Conservation (phyloP, 148 eudicot genomes). For the Talinum fruticosum region DNA sequence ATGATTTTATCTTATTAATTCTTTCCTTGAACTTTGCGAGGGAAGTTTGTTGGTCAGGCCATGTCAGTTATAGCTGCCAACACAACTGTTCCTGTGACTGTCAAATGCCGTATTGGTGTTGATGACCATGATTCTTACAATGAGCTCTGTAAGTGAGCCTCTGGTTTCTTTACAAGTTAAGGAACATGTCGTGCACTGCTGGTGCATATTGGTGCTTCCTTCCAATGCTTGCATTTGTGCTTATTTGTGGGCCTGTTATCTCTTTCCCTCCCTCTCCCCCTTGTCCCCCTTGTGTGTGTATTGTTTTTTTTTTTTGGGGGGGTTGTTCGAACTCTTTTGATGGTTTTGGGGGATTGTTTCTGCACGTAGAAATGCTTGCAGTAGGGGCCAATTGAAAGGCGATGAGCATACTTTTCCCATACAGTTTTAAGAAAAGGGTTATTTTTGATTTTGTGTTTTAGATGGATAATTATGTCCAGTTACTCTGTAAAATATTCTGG, state of each 20-base stretch:
- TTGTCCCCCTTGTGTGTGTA: background rate
- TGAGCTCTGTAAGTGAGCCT: slow-evolving; percentile 73
- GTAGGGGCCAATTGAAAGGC: too few relatives aligned
- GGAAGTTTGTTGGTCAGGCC: slow-evolving; percentile 98
- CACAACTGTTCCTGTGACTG: slow-evolving; percentile 85
- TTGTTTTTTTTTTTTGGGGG: too few relatives aligned
- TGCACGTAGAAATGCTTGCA: too few relatives aligned
- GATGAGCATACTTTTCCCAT: too few relatives aligned
- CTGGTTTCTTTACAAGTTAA: background rate
- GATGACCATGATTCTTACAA: slow-evolving; percentile 92
- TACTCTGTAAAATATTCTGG: too few relatives aligned
- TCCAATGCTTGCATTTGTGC: background rate
- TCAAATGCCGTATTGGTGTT: slow-evolving; percentile 95
- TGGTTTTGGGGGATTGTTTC: background rate
- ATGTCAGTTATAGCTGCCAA: slow-evolving; percentile 97
- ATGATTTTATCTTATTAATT: slow-evolving; percentile 27
- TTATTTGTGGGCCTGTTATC: background rate
- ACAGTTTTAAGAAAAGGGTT: background rate
- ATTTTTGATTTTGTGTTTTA: too few relatives aligned
- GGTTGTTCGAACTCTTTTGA: too few relatives aligned
- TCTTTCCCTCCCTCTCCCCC: background rate
- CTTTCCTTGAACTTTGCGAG: slow-evolving; percentile 40
- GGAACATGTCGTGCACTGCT: background rate
- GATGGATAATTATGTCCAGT: too few relatives aligned
- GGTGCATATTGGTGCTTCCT: background rate